A percentile compares a stretch with the other conserved stretches of the same genome.
These are phyloP conservation scores for Trichoderma endophyticum DNA, from an alignment of 2,329 filamentous ascomycete species.

Conservation along the genomic window DNA sequence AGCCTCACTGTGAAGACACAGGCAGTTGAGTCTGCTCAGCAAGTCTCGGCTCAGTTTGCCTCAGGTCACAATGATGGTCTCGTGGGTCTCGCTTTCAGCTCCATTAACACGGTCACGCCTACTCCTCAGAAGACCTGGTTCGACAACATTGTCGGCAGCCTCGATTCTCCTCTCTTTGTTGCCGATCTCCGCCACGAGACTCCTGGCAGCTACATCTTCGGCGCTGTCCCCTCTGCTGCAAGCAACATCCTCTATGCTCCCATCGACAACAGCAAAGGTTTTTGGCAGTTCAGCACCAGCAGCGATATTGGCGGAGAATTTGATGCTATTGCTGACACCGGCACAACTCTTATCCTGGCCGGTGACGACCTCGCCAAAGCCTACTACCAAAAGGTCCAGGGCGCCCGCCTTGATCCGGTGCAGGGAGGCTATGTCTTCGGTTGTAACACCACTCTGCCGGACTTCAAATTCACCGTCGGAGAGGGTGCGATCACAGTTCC, in stretches of 20 bases:
- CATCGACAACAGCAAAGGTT: slow-evolving; percentile 60
- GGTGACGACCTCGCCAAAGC: slow-evolving; percentile 47
- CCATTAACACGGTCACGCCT: slow-evolving; percentile 42
- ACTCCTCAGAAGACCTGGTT: slow-evolving; percentile 43
- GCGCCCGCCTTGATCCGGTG: slow-evolving; percentile 33
- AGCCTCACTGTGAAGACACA: slow-evolving; percentile 39
- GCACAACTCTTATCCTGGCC: slow-evolving; percentile 61
- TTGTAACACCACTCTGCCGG: slow-evolving; percentile 43
- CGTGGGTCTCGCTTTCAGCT: slow-evolving; percentile 43
- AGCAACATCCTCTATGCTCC: slow-evolving; percentile 58
- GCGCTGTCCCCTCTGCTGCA: slow-evolving; percentile 59
- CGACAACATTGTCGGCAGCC: slow-evolving; percentile 28
- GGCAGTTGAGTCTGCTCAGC: slow-evolving; percentile 42
- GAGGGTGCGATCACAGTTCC: slow-evolving; percentile 53
- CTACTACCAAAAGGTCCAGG: slow-evolving; percentile 46
- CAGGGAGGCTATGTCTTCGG: slow-evolving; percentile 45
- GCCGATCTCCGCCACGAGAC: slow-evolving; percentile 57
- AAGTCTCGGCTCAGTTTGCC: slow-evolving; percentile 41
- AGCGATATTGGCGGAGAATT: slow-evolving; percentile 27
- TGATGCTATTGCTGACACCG: slow-evolving; percentile 54
- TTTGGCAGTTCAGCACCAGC: slow-evolving; percentile 49
- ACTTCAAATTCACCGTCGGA: slow-evolving; percentile 54
- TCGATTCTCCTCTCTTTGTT: slow-evolving; percentile 54
- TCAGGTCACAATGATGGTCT: slow-evolving; percentile 42
- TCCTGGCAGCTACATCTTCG: slow-evolving; percentile 68